Base-by-base conservation (phyloP, 2,329 filamentous ascomycete genomes). In the Ophiostoma tasmaniense region DNA sequence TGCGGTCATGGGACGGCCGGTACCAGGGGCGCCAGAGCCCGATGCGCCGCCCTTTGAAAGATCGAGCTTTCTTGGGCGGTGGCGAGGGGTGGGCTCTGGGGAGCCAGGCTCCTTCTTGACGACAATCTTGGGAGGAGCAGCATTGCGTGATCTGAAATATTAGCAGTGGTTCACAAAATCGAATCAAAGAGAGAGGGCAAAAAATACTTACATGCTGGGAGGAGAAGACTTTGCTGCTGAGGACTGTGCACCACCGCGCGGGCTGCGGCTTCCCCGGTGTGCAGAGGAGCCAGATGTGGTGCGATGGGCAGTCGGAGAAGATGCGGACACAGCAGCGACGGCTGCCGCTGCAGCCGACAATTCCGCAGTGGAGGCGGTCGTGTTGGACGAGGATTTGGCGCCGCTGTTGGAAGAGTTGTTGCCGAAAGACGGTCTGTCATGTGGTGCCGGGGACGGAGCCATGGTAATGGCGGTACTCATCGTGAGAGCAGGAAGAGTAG, bases 21-120 rank as follows among this genome's bases (percentile, higher is more conserved):
- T 86, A 39, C 81, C 81, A 35, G 86, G 83, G 17, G 83, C 82
- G 69, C 81, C 83, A 45, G 84, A 82, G 71, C 80, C 83, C 39
- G 81, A 80, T 66, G 80, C 76, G 0, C 80, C 80, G 74, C 85
- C 85, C 77, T 89, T 89, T 72, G 91, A 91, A 39, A 96, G 84
- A 77, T 95, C 91, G 69, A 96, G 84, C 76, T 87, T 89, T 75
- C 90, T 86, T 17, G 91, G 91, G 70, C 91, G 86, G 75, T 92
- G 91, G 67, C 91, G 86, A 68, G 90, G 86, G 70, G 87, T 84
- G 75, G 95, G 87, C 72, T 90, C 90, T 68, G 94, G 94, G 64
- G 94, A 97, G 59, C 90, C 87, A 42, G 93, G 93, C 79, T 99
- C 95, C 80, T 97, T 97, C 84, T 98, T 98, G 70, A 99, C 93